Percentiles rank a stretch among this genome's conserved stretches.
These are phyloP conservation scores for Colletotrichum destructivum DNA, from an alignment of 2,329 filamentous ascomycete genomes.

Conservation along the genomic window DNA sequence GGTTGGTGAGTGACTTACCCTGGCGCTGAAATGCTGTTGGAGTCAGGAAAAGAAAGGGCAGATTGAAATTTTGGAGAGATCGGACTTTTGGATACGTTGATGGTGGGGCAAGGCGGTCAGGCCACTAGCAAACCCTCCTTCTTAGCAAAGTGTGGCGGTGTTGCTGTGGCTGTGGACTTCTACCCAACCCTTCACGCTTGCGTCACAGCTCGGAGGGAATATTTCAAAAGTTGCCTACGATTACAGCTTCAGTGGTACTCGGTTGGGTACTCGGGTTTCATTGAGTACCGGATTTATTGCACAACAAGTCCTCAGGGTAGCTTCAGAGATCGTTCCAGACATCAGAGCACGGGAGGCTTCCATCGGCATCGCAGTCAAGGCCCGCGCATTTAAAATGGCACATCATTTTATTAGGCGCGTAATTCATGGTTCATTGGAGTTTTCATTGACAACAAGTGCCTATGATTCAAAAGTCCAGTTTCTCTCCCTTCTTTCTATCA, in stretches of 20 bases:
- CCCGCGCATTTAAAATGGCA: not conserved
- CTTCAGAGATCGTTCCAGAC: not conserved
- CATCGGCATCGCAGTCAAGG: too few species aligned
- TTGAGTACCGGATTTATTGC: not conserved
- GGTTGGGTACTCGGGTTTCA: not conserved
- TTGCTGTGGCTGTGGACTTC: slow-evolving; percentile 14
- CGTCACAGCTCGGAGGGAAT: too few species aligned
- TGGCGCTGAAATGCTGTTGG: slow-evolving; percentile 24
- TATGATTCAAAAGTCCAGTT: slow-evolving; percentile 76
- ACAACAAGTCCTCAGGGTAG: not conserved
- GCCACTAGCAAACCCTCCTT: not conserved
- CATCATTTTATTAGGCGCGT: not conserved
- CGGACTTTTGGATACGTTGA: slow-evolving; percentile 14
- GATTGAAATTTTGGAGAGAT: not conserved
- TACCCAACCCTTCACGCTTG: too few species aligned
- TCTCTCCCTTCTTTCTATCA: slow-evolving; percentile 73
- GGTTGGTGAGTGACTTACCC: slow-evolving; percentile 41
- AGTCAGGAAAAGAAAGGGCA: slow-evolving; percentile 43
- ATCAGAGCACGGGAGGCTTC: not conserved
- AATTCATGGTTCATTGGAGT: not conserved
- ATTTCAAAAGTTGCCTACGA: not conserved
- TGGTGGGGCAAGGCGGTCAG: slow-evolving; percentile 24
- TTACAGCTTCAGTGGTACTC: not conserved
- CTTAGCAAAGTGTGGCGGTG: not conserved
- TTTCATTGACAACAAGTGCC: not conserved